Evolutionary conservation across 2,329 filamentous ascomycete species (phyloP).

Genomic region (Dactylellina sp.): DNA sequence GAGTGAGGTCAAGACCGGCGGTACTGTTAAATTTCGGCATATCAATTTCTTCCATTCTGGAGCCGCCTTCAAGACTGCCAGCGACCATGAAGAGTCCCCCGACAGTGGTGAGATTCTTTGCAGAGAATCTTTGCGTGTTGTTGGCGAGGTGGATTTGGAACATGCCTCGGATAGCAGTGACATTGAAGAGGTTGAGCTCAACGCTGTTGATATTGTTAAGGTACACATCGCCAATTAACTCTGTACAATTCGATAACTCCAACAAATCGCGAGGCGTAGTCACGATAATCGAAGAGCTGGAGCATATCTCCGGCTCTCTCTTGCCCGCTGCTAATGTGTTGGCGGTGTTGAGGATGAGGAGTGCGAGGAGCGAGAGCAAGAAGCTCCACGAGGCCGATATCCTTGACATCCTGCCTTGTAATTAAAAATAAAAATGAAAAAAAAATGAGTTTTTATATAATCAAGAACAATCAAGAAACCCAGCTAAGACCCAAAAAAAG

Average conservation of each 20-base stretch:
- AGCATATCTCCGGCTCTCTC: slow-evolving; percentile 37
- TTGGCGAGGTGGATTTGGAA: slow-evolving; percentile 49
- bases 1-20: slow-evolving; percentile 39
- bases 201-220: slow-evolving; percentile 44
- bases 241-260: slow-evolving; percentile 43
- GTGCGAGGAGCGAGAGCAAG: slow-evolving; percentile 36
- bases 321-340: slow-evolving; percentile 35
- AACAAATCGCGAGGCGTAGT: slow-evolving; percentile 35
- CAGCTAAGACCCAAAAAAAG: slow-evolving; percentile 11
- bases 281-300: slow-evolving; percentile 35
- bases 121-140: slow-evolving; percentile 40
- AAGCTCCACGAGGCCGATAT: slow-evolving; percentile 21
- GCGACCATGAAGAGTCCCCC: slow-evolving; percentile 53
- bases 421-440: not conserved
- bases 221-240: slow-evolving; percentile 43
- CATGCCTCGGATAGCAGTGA: slow-evolving; percentile 45
- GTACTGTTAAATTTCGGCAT: slow-evolving; percentile 45
- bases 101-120: slow-evolving; percentile 40
- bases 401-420: slow-evolving; percentile 34
- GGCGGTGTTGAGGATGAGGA: slow-evolving; percentile 35
- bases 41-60: slow-evolving; percentile 31
- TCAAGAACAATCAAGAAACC: slow-evolving; percentile 4
- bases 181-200: slow-evolving; percentile 39
- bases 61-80: slow-evolving; percentile 22
- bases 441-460: too few species aligned